Evolutionary conservation across 2,329 filamentous ascomycete genomes (phyloP), one percentile per base, ranked within the genome.

Genomic region (Plectosphaerella plurivora): DNA sequence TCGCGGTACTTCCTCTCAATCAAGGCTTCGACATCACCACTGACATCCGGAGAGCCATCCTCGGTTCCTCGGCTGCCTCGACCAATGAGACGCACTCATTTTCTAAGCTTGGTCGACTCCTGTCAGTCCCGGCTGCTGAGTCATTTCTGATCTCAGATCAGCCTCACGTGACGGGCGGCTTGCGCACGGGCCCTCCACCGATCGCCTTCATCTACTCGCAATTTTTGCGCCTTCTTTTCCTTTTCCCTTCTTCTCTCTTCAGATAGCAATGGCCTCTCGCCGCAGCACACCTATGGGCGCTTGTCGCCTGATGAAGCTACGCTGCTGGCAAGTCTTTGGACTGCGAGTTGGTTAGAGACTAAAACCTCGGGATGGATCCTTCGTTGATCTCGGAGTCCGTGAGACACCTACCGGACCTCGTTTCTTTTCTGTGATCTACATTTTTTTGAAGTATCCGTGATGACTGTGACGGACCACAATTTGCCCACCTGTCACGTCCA

Each of bases 11-110:
- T 54, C 54, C 55, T 52, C 42, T 61, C 54, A 51, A 55, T 36
- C 45, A 47, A 51, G 35, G 45, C 37, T 46, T 45, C 22, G 28
- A 33, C 44, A 46, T 53, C 36, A 55, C n/a, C 39, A 36, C 45
- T 46, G 45, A 44, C 41, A 37, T 51, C 11, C 16, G 45, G 49
- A 46, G 50, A 44, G 52, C 54, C 53, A 52, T 49, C 55, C 61
- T 69, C 69, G 69, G 70, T 65, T 72, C 72, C 73, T 77, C 73
- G 73, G 74, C 64, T 66, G 63, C 69, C 53, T 46, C 24, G 48
- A 51, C 74, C 72, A 76, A 76, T 75, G 65, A 68, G 45, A 50
- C 25, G 14, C 33, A 36, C 47, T 35, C 56, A 67, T 70, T 73
- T 72, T 65, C 57, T 70, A 67, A 73, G 66, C 65, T 53, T 33